phyloP scores from a whole-genome alignment of 306 rosid species.

The Corylus heterophylla region DNA sequence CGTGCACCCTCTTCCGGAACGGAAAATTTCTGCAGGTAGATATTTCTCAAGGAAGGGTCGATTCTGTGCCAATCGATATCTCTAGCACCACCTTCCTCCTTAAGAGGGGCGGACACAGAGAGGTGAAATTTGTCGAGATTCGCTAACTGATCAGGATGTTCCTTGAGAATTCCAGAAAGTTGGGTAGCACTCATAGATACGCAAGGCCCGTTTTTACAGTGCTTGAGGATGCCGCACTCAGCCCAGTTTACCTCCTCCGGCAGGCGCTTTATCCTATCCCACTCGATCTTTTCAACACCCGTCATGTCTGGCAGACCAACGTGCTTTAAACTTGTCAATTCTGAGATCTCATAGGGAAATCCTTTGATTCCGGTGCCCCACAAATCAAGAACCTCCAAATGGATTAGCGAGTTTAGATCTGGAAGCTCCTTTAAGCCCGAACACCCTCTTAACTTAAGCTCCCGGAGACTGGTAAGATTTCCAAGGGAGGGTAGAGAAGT shows the following conservation, averaged over 20 bases:
- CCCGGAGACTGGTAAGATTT: constrained; percentile 18
- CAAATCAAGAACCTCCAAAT: constrained; percentile 34
- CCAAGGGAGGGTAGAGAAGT: constrained; percentile 10
- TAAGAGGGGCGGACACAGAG: constrained; percentile 11
- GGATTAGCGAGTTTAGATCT: not conserved
- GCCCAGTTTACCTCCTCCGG: constrained; percentile 35
- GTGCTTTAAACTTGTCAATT: constrained; percentile 18
- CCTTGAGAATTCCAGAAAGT: constrained; percentile 22
- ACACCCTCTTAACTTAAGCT: constrained; percentile 32
- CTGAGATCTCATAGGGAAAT: constrained; percentile 23
- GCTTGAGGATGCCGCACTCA: constrained; percentile 15
- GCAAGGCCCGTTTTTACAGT: not conserved
- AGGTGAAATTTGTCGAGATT: constrained; percentile 2
- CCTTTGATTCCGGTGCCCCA: constrained; percentile 20
- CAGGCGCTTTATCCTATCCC: constrained; percentile 19
- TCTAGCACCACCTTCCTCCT: constrained; percentile 19
- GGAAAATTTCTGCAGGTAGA: not conserved
- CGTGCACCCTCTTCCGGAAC: not conserved
- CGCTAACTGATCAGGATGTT: constrained; percentile 10
- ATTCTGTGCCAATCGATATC: constrained; percentile 4
- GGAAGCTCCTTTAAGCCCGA: constrained; percentile 4
- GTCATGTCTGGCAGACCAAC: constrained; percentile 27
- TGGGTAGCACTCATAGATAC: constrained; percentile 13
- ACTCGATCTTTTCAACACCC: not conserved
- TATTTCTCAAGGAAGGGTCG: not conserved